phyloP scores from a whole-genome alignment of 2,329 filamentous ascomycete species.

The Phaeosphaeriaceae sp. region DNA sequence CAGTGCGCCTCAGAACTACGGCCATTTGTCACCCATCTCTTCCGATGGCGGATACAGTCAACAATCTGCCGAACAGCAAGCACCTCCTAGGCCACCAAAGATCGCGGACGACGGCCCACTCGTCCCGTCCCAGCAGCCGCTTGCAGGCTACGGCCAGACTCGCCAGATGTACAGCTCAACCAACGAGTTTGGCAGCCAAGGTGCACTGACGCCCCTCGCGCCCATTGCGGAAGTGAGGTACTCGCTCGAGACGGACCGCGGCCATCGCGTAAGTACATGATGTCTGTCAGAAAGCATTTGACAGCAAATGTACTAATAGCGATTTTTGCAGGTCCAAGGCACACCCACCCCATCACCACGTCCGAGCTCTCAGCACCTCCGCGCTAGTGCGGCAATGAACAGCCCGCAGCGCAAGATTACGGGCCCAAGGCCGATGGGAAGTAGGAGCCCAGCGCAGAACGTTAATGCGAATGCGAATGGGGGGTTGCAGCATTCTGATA shows the following conservation, averaged over 20 bases:
- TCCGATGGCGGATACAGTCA: conserved; percentile 48
- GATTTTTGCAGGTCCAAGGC: conserved; percentile 28
- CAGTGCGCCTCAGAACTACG: conserved; percentile 32
- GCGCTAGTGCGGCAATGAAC: conserved; percentile 26
- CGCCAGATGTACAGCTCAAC: conserved; percentile 49
- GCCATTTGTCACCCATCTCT: conserved; percentile 47
- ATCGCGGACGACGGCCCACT: conserved; percentile 65
- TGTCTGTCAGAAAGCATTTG: neutral
- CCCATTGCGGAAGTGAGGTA: conserved; percentile 61
- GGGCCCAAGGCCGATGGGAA: conserved; percentile 57
- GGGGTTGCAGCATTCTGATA: conserved; percentile 39
- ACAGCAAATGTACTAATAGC: conserved; percentile 14
- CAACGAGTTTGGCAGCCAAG: conserved; percentile 46
- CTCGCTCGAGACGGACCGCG: conserved; percentile 56
- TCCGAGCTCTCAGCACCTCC: conserved; percentile 35
- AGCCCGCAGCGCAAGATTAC: conserved; percentile 55
- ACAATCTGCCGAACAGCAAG: conserved; percentile 49
- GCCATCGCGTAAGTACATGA: conserved; percentile 31
- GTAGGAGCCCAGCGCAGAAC: conserved; percentile 55
- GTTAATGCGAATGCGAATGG: neutral
- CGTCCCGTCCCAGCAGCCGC: conserved; percentile 58
- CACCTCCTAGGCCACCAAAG: conserved; percentile 61
- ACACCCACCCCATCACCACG: conserved; percentile 43
- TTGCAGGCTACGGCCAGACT: conserved; percentile 47
- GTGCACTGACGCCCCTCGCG: conserved; percentile 51